A percentile compares a stretch with the other conserved stretches of the same genome.
Evolutionary conservation across 768 basidiomycete genomes (phyloP).

Genomic region (Lactarius hengduanensis): DNA sequence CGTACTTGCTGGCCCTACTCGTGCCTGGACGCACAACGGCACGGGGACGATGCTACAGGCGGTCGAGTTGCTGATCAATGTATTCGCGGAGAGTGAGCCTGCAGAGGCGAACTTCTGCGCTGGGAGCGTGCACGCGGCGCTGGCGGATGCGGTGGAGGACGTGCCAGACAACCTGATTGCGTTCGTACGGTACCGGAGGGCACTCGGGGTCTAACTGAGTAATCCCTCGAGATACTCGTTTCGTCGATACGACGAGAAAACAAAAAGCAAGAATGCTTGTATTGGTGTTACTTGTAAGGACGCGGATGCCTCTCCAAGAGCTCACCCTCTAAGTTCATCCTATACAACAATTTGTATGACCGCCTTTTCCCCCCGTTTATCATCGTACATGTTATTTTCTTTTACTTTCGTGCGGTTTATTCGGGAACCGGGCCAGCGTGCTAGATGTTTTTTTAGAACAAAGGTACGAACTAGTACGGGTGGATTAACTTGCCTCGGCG

Average conservation of each 20-base stretch:
- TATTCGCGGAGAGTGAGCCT: slow-evolving; percentile 85
- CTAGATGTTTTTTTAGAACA: not conserved
- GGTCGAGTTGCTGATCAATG: slow-evolving; percentile 82
- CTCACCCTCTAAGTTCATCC: too few relatives aligned
- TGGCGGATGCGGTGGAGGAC: slow-evolving; percentile 59
- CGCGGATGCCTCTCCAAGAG: not conserved
- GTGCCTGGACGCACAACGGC: slow-evolving; percentile 39
- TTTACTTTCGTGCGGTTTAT: not conserved
- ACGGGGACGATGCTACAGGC: slow-evolving; percentile 76
- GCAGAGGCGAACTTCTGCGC: slow-evolving; percentile 82
- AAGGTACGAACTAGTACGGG: not conserved
- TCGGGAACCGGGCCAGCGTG: slow-evolving; percentile 17
- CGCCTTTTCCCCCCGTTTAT: not conserved
- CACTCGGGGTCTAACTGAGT: slow-evolving; percentile 43
- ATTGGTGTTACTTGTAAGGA: not conserved
- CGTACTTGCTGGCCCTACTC: slow-evolving; percentile 64
- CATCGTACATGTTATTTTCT: not conserved
- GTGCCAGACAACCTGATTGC: slow-evolving; percentile 72
- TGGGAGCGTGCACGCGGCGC: slow-evolving; percentile 53
- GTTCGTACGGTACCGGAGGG: slow-evolving; percentile 71
- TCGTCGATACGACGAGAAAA: not conserved
- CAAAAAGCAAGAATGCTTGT: not conserved
- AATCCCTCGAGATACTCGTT: too few relatives aligned
- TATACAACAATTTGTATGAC: not conserved
- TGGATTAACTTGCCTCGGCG: slow-evolving; percentile 33